Percentiles rank a stretch among this genome's conserved stretches.
Conservation (phyloP, 306 rosid genomes). For the Carpinus viminea region DNA sequence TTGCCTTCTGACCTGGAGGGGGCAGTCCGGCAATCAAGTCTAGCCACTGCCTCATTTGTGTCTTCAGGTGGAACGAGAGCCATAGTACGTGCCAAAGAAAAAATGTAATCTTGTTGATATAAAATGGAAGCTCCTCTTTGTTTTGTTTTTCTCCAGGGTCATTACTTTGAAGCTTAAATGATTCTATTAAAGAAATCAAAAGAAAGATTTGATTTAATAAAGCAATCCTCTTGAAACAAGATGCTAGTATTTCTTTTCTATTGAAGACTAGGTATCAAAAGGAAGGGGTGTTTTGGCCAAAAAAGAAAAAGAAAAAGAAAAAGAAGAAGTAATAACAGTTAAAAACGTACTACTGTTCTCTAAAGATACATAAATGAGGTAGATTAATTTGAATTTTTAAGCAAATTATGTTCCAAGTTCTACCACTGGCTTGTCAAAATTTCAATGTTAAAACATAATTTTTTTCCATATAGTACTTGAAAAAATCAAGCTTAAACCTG, state of each 20-base stretch:
- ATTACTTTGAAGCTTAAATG: not conserved
- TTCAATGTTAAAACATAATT: not conserved
- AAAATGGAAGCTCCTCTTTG: not conserved
- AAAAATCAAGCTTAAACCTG: not conserved
- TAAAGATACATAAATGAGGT: not conserved
- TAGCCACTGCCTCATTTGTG: slow-evolving; percentile 70
- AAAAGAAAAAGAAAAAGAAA: not conserved
- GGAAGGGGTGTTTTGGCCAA: not conserved
- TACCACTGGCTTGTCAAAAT: not conserved
- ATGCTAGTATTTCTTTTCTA: not conserved
- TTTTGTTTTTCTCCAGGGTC: slow-evolving; percentile 1
- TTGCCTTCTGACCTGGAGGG: slow-evolving; percentile 94
- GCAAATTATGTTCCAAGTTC: not conserved
- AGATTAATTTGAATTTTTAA: not conserved
- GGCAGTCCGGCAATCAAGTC: slow-evolving; percentile 83
- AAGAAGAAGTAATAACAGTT: not conserved
- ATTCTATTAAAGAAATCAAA: not conserved
- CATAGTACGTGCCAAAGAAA: slow-evolving; percentile 52
- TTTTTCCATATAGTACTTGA: not conserved
- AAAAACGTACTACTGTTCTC: not conserved
- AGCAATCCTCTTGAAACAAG: not conserved
- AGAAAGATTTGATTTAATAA: not conserved
- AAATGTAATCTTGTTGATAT: slow-evolving; percentile 20
- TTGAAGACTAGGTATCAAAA: not conserved
- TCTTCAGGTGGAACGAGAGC: slow-evolving; percentile 95